Evolutionary conservation across 306 rosid genomes (phyloP).

Genomic region (Clitoria ternatea): DNA sequence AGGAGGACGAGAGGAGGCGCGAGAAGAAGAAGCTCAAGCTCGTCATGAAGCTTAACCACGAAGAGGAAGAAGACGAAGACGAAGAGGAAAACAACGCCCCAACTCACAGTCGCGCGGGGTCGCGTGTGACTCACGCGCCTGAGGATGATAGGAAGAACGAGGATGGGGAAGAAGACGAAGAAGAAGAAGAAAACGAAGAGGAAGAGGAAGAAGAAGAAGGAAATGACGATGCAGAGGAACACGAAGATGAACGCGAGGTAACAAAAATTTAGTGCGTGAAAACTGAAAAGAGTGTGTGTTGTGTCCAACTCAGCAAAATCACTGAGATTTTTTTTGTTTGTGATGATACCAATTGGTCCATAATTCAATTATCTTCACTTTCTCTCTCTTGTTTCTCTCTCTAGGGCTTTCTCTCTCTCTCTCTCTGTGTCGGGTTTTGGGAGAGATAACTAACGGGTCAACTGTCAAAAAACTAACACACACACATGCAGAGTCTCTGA

Average conservation of each 20-base stretch:
- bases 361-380: constrained; percentile 36
- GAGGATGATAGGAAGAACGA: constrained; percentile 38
- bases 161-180: constrained; percentile 32
- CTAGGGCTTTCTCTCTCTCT: constrained; percentile 37
- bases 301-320: constrained; percentile 65
- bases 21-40: constrained; percentile 91
- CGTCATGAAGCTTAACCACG: constrained; percentile 69
- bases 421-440: constrained; percentile 65
- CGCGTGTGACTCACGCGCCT: constrained; percentile 47
- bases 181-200: constrained; percentile 17
- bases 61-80: constrained; percentile 56
- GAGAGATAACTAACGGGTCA: constrained; percentile 66
- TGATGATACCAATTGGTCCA: constrained; percentile 48
- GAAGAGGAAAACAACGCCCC: constrained; percentile 29
- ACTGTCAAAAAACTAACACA: constrained; percentile 64
- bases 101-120: constrained; percentile 11
- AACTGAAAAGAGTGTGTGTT: background rate
- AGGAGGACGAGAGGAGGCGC: constrained; percentile 64
- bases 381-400: constrained; percentile 40
- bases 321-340: constrained; percentile 33
- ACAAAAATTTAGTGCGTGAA: background rate
- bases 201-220: constrained; percentile 29
- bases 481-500: constrained; percentile 59
- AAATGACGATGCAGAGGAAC: constrained; percentile 27
- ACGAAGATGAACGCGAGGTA: constrained; percentile 64